Evolutionary conservation across 2,329 filamentous ascomycete species (phyloP), one percentile per base, ranked within the genome.

Genomic region (Berkeleyomyces rouxiae): DNA sequence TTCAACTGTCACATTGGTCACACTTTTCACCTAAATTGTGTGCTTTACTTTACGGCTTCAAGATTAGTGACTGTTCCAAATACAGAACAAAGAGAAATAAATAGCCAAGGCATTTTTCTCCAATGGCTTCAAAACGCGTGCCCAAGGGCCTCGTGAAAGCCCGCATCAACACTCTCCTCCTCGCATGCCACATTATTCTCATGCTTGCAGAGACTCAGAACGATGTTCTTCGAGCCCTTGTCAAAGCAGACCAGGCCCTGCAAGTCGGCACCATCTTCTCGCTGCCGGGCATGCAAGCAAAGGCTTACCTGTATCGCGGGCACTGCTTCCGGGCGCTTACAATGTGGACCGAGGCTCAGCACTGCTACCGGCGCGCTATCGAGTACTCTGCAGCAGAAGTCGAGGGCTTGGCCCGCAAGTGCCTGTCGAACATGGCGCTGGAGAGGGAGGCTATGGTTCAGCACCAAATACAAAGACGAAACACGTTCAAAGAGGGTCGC

Each of bases 251-350:
- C 62, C 49, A 65, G 11, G 68, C 67, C 9, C 55, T 66, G 16
- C 58, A 62, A 7, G 59, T 66, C n/a, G 67, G 68, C 16, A 49
- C 63, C 7, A 47, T 61, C 13, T 57, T 61, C n/a, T 33, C 49
- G 33, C 59, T 65, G 39, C 64, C 63, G 11, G 66, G 68, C 9
- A 62, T 68, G 16, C 64, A 66, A 43, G 67, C 67, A 1, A 66
- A 67, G 33, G 67, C 65, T 1, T 64, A 68, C 31, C 62, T 69
- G 3, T 68, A 67, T 58, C 66, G 67, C 7, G 69, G 68, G 10
- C 68, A 70, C 59, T 67, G 66, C 49, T 66, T 68, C 37, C 63
- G 67, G n/a, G 63, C 60, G 13, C 60, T 68, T 62, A 67, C 65
- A 13, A 62, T 60, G 33, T 70, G 69, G 68, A 55, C 53, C 42